phyloP scores from a whole-genome alignment of 805 yeast species.

The Phaffomyces antillensis region DNA sequence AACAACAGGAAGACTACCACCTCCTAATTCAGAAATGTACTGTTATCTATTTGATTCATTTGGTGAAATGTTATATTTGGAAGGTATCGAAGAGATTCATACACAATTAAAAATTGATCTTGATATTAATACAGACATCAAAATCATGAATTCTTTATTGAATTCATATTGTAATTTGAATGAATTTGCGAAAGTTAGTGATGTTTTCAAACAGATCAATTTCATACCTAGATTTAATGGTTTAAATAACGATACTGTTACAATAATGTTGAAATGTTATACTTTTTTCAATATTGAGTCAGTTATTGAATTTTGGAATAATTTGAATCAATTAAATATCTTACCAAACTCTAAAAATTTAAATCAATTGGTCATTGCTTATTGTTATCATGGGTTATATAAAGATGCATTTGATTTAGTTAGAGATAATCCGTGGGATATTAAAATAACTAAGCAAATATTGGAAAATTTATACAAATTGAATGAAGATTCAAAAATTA shows the following conservation, averaged over 20 bases:
- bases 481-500: slow-evolving; percentile 20
- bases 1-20: slow-evolving; percentile 38
- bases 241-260: slow-evolving; percentile 54
- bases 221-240: slow-evolving; percentile 45
- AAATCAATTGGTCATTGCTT: slow-evolving; percentile 59
- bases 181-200: slow-evolving; percentile 48
- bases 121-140: slow-evolving; percentile 46
- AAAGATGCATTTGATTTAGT: slow-evolving; percentile 49
- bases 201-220: slow-evolving; percentile 52
- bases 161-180: slow-evolving; percentile 56
- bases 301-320: slow-evolving; percentile 57
- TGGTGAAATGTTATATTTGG: slow-evolving; percentile 50
- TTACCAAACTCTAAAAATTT: slow-evolving; percentile 45
- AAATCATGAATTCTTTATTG: slow-evolving; percentile 53
- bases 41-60: slow-evolving; percentile 52
- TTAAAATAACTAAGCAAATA: slow-evolving; percentile 36
- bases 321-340: slow-evolving; percentile 40
- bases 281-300: slow-evolving; percentile 47
- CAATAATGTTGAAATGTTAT: slow-evolving; percentile 58
- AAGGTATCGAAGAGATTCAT: slow-evolving; percentile 61
- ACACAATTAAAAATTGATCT: slow-evolving; percentile 57
- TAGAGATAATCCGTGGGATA: slow-evolving; percentile 35
- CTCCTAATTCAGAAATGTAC: slow-evolving; percentile 52
- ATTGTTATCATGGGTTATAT: slow-evolving; percentile 57
- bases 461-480: slow-evolving; percentile 42